Evolutionary conservation across 371 early-diverging fungal genomes (phyloP).

Genomic region (Rhizopus delemar): DNA sequence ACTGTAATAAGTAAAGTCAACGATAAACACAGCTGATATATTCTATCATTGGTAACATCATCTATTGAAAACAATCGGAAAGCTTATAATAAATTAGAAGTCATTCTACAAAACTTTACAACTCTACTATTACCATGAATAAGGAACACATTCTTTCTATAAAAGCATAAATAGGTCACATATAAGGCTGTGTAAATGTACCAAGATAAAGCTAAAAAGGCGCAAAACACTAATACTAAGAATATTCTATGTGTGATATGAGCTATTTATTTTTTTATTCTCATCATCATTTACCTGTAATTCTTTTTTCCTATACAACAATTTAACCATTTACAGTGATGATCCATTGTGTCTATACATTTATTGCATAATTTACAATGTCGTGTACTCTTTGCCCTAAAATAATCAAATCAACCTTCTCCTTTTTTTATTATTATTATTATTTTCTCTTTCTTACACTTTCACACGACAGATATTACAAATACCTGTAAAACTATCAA

Average conservation of each 20-base stretch:
- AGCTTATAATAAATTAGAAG: neutral
- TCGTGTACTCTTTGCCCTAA: constrained; percentile 47
- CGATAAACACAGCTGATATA: constrained; percentile 4
- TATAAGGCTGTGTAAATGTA: constrained; percentile 27
- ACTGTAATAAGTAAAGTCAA: constrained; percentile 18
- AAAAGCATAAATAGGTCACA: constrained; percentile 36
- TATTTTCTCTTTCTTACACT: constrained; percentile 30
- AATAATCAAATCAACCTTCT: no score
- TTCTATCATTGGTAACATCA: neutral
- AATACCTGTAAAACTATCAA: constrained; percentile 56
- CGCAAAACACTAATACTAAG: constrained; percentile 23
- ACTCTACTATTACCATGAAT: constrained; percentile 27
- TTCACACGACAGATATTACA: constrained; percentile 77
- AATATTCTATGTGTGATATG: constrained; percentile 15
- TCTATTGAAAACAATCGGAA: neutral
- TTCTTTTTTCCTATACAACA: constrained; percentile 78
- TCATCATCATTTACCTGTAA: constrained; percentile 43
- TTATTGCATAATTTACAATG: constrained; percentile 85
- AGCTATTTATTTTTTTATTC: neutral
- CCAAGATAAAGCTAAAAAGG: constrained; percentile 38
- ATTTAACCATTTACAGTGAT: constrained; percentile 82
- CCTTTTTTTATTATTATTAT: no score
- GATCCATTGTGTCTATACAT: constrained; percentile 80
- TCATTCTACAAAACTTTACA: neutral
- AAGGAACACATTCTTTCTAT: constrained; percentile 32